Conservation (phyloP, 2,329 filamentous ascomycete species). For the Epichloe sp. region DNA sequence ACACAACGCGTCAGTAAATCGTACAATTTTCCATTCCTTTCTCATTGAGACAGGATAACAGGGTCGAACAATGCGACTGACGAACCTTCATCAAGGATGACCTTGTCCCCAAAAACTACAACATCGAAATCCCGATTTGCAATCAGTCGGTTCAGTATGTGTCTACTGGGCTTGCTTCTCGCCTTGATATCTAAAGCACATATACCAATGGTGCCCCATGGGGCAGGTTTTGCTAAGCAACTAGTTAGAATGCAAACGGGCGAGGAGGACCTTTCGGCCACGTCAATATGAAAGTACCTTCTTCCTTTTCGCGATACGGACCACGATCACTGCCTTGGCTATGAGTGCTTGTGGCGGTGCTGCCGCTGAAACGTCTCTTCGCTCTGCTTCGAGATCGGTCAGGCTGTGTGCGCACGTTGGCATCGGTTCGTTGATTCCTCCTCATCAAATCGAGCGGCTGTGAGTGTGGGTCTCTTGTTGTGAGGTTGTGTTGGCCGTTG, state of each 20-base stretch:
- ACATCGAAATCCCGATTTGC: conserved; percentile 90
- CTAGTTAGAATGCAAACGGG: conserved; percentile 14
- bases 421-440: conserved; percentile 25
- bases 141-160: conserved; percentile 86
- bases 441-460: conserved; percentile 33
- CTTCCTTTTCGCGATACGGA: conserved; percentile 43
- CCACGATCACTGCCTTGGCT: conserved; percentile 63
- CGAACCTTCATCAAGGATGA: conserved; percentile 81
- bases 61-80: conserved; percentile 3
- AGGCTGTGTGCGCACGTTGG: conserved; percentile 30
- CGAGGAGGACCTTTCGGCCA: not conserved
- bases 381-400: conserved; percentile 53
- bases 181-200: conserved; percentile 94
- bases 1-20: not conserved
- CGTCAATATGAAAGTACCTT: conserved; percentile 19
- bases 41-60: not conserved
- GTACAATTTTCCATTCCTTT: not conserved
- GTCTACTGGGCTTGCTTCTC: conserved; percentile 89
- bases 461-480: conserved; percentile 27
- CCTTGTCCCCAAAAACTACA: conserved; percentile 95
- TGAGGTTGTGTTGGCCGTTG: conserved; percentile 32
- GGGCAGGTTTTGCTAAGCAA: conserved; percentile 38
- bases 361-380: conserved; percentile 67
- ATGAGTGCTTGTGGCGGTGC: conserved; percentile 68
- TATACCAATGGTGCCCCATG: conserved; percentile 67